Evolutionary conservation across 148 eudicot species (phyloP).

Genomic region (Rhododendron henanense): DNA sequence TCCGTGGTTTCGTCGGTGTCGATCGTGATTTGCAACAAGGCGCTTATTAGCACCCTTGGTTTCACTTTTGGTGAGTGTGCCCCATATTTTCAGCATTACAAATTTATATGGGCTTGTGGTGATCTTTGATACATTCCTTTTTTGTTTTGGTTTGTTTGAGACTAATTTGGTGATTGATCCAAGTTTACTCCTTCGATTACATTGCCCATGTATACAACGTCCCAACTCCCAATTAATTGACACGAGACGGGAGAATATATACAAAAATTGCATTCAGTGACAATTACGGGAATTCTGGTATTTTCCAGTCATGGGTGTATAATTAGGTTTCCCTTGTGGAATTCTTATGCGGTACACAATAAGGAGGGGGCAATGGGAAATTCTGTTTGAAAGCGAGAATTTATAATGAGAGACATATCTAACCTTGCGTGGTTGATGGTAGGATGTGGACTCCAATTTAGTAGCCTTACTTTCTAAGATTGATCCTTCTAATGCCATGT

Average conservation of each 20-base stretch:
- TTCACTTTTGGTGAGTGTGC: constrained; percentile 34
- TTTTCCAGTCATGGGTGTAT: background rate
- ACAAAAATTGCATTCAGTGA: background rate
- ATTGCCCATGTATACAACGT: background rate
- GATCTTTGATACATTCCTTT: background rate
- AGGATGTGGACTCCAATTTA: background rate
- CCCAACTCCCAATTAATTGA: background rate
- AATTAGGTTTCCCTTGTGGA: background rate
- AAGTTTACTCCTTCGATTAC: background rate
- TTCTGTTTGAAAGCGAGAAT: background rate
- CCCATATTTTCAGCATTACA: background rate
- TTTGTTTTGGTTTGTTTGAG: background rate
- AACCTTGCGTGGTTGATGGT: background rate
- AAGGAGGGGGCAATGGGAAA: background rate
- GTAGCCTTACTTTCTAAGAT: background rate
- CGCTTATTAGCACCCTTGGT: constrained; percentile 37
- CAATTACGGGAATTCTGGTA: background rate
- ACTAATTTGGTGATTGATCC: background rate
- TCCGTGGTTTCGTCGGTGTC: constrained; percentile 43
- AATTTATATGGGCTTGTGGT: background rate
- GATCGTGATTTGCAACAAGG: constrained; percentile 38
- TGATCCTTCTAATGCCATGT: background rate
- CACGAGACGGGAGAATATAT: background rate
- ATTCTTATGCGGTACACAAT: no score
- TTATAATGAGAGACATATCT: background rate